These are phyloP conservation scores for Solanum aculeatissimum DNA, from an alignment of 305 asterid genomes.

Conservation along the genomic window DNA sequence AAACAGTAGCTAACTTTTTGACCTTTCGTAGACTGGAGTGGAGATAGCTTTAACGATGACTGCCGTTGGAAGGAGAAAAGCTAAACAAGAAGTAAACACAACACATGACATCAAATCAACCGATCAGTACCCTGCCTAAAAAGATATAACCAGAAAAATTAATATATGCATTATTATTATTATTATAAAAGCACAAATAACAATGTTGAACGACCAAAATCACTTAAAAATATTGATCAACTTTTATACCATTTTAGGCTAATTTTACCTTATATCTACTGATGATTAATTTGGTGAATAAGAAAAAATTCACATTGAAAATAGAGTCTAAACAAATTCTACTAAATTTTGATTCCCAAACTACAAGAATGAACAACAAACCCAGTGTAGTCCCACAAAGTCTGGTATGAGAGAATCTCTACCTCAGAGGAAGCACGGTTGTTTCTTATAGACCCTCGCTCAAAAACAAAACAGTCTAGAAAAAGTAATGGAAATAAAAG, in stretches of 20 bases:
- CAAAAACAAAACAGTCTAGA: neutral
- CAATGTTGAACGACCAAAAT: neutral
- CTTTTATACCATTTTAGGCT: neutral
- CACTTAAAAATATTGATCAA: neutral
- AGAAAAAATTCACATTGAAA: neutral
- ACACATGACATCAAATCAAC: neutral
- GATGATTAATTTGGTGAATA: neutral
- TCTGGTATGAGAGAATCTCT: neutral
- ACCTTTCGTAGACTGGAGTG: constrained; percentile 34
- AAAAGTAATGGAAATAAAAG: neutral
- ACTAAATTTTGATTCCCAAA: neutral
- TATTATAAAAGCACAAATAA: neutral
- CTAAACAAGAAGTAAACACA: constrained; percentile 26
- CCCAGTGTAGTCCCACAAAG: neutral
- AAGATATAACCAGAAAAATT: neutral
- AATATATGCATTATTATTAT: neutral
- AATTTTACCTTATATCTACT: neutral
- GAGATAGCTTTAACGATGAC: constrained; percentile 44
- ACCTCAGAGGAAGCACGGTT: neutral
- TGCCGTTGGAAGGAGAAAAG: constrained; percentile 51
- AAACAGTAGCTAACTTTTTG: constrained; percentile 74
- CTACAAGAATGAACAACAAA: neutral
- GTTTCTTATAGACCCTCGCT: neutral
- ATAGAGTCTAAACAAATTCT: neutral
- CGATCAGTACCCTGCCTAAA: neutral